Conservation (phyloP, 169 alveolate species). For the Plasmodium vinckei region DNA sequence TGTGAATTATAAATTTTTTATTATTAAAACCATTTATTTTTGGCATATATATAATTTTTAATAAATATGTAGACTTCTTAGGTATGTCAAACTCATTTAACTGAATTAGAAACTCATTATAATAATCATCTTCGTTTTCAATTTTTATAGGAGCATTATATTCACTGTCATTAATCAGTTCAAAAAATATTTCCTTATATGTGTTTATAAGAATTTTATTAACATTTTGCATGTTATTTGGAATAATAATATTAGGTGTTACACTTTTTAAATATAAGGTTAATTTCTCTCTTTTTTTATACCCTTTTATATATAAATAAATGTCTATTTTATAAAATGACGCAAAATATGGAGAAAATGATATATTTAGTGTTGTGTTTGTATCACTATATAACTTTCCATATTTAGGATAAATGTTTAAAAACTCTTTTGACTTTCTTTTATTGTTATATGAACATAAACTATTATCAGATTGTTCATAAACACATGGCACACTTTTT, state of each 20-base stretch:
- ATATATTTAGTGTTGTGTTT: slow-evolving; percentile 19
- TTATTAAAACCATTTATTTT: slow-evolving; percentile 23
- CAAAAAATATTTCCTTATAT: slow-evolving; percentile 28
- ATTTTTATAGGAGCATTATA: slow-evolving; percentile 20
- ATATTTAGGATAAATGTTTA: slow-evolving; percentile 33
- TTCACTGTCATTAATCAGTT: slow-evolving; percentile 22
- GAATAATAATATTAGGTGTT: slow-evolving; percentile 54
- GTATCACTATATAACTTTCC: slow-evolving; percentile 43
- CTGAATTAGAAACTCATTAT: slow-evolving; percentile 38
- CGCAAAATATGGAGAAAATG: slow-evolving; percentile 48
- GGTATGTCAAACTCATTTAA: slow-evolving; percentile 15
- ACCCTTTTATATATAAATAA: slow-evolving; percentile 64
- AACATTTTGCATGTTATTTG: slow-evolving; percentile 8
- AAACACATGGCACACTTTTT: neutral
- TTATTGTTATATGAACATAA: slow-evolving; percentile 3
- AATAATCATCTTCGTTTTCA: slow-evolving; percentile 53
- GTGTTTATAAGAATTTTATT: slow-evolving; percentile 48
- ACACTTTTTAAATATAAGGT: slow-evolving; percentile 53
- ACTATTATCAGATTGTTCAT: slow-evolving; percentile 2
- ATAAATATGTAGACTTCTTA: slow-evolving; percentile 14
- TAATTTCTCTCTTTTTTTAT: slow-evolving; percentile 46
- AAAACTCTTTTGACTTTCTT: slow-evolving; percentile 9
- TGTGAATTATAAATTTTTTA: slow-evolving; percentile 52
- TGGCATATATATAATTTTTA: slow-evolving; percentile 37
- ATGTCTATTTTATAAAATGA: slow-evolving; percentile 56